A percentile compares a stretch with the other conserved stretches of the same genome.
Conservation (phyloP, 306 rosid species). For the Cucumis hystrix region DNA sequence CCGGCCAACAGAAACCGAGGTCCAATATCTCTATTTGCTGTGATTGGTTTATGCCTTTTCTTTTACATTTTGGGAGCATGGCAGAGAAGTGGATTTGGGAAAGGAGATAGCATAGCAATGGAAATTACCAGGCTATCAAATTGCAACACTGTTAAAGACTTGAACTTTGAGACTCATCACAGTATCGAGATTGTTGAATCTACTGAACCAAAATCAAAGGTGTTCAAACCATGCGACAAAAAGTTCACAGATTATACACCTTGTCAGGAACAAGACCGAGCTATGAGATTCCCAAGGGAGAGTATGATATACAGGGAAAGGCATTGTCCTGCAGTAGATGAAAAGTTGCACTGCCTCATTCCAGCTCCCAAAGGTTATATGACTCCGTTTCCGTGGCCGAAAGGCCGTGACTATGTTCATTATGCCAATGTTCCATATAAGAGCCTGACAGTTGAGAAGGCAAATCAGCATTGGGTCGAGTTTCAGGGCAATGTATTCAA, state of each 20-base stretch:
- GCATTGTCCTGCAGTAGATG: constrained; percentile 77
- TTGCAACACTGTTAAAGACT: constrained; percentile 40
- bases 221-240: constrained; percentile 62
- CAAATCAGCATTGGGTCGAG: constrained; percentile 88
- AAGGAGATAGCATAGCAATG: constrained; percentile 60
- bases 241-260: constrained; percentile 73
- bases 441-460: constrained; percentile 85
- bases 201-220: constrained; percentile 43
- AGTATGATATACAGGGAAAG: constrained; percentile 96
- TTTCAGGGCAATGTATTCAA: constrained; percentile 78
- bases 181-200: constrained; percentile 33
- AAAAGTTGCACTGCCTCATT: constrained; percentile 78
- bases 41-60: constrained; percentile 71
- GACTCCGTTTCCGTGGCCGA: constrained; percentile 95
- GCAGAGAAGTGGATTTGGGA: constrained; percentile 85
- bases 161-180: constrained; percentile 81
- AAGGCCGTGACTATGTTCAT: constrained; percentile 80
- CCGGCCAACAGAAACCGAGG: constrained; percentile 45
- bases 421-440: constrained; percentile 86
- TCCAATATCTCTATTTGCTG: constrained; percentile 60
- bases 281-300: constrained; percentile 89
- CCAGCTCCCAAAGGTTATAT: constrained; percentile 81
- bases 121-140: constrained; percentile 49
- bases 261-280: constrained; percentile 96
- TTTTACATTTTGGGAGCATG: constrained; percentile 96